Evolutionary conservation across 345 rosid species (phyloP), one percentile per base, ranked within the genome.

Genomic region (Combretum micranthum): DNA sequence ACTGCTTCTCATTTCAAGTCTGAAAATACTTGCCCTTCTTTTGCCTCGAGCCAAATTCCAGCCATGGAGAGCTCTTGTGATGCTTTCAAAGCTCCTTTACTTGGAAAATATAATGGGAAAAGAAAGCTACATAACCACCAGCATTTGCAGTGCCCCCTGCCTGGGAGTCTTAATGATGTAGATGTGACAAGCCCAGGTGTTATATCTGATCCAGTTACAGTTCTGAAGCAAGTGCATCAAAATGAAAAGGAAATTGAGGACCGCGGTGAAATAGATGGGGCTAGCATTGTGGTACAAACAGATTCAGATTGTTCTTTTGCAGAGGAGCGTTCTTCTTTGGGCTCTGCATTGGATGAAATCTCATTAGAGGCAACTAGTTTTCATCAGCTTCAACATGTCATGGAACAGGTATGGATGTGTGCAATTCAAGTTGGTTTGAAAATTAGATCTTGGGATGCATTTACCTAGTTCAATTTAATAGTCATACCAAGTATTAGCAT

Each of bases 361-460:
- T 87, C 97, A 25, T 67, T 80, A 50, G 87, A 90, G 61, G 90
- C 84, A 59, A 80, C 82, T 53, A 90, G 97, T 75, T 87, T 87
- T 71, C 73, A 75, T 52, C 97, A 90, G 64, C 95, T 90, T 62
- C 97, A 83, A 63, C 87, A 75, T 62, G 93, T 87, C 57, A 78
- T 75, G 71, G 88, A 83, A 69, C 83, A 83, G 69, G 69, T 65
- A 32, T 22, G 85, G 39, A 32, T 32, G 39, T 32, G 5, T 32
- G 9, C 39, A 32, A 11, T 0, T 32, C 9, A 32, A 32, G 39
- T 32, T 25, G 9, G 9, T 32, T 32, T 11, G 9, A 11, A 32
- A 32, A 32, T 4, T 32, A 25, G 39, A 7, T 32, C 39, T 32
- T 32, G 0, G 39, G 39, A 32, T 3, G 39, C 9, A 11, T 32